These are phyloP conservation scores for Ascochyta viciae-villosae DNA, from an alignment of 2,329 filamentous ascomycete genomes.

Conservation along the genomic window DNA sequence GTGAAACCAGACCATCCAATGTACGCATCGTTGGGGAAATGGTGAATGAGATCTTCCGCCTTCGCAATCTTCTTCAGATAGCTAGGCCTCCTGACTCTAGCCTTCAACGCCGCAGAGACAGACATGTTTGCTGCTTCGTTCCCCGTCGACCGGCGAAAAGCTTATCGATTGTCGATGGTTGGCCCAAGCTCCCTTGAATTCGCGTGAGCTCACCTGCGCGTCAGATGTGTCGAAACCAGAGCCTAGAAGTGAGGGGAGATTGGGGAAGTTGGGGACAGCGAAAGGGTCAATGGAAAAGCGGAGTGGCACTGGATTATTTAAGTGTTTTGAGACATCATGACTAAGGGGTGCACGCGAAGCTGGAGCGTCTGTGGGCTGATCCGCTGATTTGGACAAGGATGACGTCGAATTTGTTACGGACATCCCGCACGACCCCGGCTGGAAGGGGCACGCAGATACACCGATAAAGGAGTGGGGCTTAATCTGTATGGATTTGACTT, in stretches of 20 bases:
- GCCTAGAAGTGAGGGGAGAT: background rate
- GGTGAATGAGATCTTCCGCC: slow-evolving; percentile 78
- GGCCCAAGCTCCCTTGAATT: slow-evolving; percentile 15
- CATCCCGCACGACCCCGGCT: slow-evolving; percentile 8
- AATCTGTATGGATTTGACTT: background rate
- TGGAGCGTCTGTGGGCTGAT: slow-evolving; percentile 18
- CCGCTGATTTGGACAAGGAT: slow-evolving; percentile 17
- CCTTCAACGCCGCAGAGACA: slow-evolving; percentile 77
- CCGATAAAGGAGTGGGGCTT: slow-evolving; percentile 8
- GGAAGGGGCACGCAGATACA: slow-evolving; percentile 11
- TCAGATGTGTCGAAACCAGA: slow-evolving; percentile 3
- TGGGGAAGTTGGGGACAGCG: background rate
- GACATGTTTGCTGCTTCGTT: slow-evolving; percentile 44
- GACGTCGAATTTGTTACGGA: slow-evolving; percentile 9
- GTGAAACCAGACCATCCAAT: slow-evolving; percentile 93
- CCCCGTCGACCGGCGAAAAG: background rate
- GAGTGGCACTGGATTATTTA: slow-evolving; percentile 19
- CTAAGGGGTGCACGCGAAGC: slow-evolving; percentile 17
- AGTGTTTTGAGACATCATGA: slow-evolving; percentile 7
- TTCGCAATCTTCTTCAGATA: slow-evolving; percentile 81
- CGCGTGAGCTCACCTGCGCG: slow-evolving; percentile 15
- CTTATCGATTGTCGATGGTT: slow-evolving; percentile 12
- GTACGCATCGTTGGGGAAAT: slow-evolving; percentile 85
- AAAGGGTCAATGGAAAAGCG: slow-evolving; percentile 6
- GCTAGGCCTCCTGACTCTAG: slow-evolving; percentile 76